Evolutionary conservation across 73 alveolate species (phyloP).

Genomic region (Paramecium octaurelia): DNA sequence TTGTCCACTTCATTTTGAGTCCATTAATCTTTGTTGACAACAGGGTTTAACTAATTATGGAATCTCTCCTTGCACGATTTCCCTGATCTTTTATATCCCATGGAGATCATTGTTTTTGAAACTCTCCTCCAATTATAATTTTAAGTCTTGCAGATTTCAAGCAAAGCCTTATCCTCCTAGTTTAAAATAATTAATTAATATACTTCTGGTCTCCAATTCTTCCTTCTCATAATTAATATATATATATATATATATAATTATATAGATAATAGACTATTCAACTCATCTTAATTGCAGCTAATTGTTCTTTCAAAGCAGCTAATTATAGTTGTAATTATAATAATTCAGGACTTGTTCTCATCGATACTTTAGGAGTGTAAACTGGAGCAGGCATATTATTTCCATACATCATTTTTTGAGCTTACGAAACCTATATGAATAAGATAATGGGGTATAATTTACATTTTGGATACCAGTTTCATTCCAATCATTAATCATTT

Average conservation of each 20-base stretch:
- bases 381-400: conserved; percentile 53
- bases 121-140: neutral
- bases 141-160: neutral
- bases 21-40: neutral
- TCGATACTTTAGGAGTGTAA: conserved; percentile 34
- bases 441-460: neutral
- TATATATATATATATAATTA: neutral
- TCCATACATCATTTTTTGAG: conserved; percentile 23
- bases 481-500: conserved; percentile 53
- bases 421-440: neutral
- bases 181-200: neutral
- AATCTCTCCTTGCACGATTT: conserved; percentile 36
- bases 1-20: neutral
- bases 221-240: neutral
- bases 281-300: conserved; percentile 10
- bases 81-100: neutral
- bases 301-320: conserved; percentile 1
- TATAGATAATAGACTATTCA: neutral
- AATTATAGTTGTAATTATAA: neutral
- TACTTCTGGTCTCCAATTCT: conserved; percentile 28
- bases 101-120: neutral
- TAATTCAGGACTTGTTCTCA: conserved; percentile 52
- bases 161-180: neutral
- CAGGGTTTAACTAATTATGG: neutral
- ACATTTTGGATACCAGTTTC: conserved; percentile 46